Conservation (phyloP, 352 stramenopile species). For the Globisporangium sylvaticum region DNA sequence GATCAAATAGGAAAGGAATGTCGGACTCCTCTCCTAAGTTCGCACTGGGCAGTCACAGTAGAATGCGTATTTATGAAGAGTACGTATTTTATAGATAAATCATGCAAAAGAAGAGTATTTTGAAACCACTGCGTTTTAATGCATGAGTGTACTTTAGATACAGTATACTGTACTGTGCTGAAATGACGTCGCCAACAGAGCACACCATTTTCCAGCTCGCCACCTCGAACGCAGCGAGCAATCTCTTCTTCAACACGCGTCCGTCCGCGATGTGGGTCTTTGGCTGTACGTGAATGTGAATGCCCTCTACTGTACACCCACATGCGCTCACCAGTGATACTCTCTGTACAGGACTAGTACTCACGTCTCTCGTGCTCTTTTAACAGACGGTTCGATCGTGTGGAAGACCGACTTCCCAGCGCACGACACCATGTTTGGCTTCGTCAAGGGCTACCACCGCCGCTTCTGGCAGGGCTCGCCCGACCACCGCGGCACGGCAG, state of each 20-base stretch:
- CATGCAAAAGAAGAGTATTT: no score
- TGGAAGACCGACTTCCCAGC: slow-evolving; percentile 34
- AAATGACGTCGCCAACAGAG: not conserved
- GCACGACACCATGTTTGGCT: slow-evolving; percentile 30
- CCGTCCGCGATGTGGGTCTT: slow-evolving; percentile 7
- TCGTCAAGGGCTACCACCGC: slow-evolving; percentile 82
- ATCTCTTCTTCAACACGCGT: not conserved
- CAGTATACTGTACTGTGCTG: not conserved
- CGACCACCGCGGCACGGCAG: slow-evolving; percentile 80
- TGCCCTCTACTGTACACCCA: no score
- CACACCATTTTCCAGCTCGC: not conserved
- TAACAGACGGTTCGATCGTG: slow-evolving; percentile 28
- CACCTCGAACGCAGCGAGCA: not conserved
- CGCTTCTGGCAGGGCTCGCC: slow-evolving; percentile 89
- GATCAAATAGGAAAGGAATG: not conserved
- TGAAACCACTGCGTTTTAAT: not conserved
- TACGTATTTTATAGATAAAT: not conserved
- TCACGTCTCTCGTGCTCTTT: not conserved
- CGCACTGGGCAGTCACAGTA: not conserved
- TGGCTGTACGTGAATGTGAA: slow-evolving; percentile 6
- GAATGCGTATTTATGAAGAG: not conserved
- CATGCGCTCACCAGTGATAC: not conserved
- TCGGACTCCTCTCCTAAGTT: not conserved
- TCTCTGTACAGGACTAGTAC: not conserved
- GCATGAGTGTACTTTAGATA: not conserved